Evolutionary conservation across 1,284 basidiomycete species (phyloP).

Genomic region (Stygiomarasmius scandens): DNA sequence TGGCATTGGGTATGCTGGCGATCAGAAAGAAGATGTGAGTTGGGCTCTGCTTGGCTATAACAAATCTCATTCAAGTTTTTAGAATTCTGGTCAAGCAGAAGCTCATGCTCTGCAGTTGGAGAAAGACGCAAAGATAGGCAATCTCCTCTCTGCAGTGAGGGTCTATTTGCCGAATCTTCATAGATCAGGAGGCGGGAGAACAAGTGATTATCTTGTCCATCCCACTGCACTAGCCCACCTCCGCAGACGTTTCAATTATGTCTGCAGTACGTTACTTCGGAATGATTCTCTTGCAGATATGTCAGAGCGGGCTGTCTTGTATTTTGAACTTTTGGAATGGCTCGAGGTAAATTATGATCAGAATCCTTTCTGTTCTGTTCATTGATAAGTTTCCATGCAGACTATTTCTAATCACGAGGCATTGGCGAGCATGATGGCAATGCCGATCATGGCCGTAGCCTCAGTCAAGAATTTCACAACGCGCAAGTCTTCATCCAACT

Average conservation of each 20-base stretch:
- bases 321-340: constrained; percentile 89
- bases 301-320: constrained; percentile 85
- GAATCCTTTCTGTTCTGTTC: background rate
- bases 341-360: constrained; percentile 62
- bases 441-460: constrained; percentile 87
- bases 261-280: constrained; percentile 80
- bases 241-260: constrained; percentile 83
- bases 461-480: constrained; percentile 66
- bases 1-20: constrained; percentile 85
- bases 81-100: constrained; percentile 80
- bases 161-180: constrained; percentile 80
- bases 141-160: constrained; percentile 69
- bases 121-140: constrained; percentile 74
- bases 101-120: constrained; percentile 70
- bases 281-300: constrained; percentile 93
- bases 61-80: background rate
- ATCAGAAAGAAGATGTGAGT: constrained; percentile 79
- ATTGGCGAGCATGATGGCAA: constrained; percentile 91
- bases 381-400: constrained; percentile 36
- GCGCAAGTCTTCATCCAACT: constrained; percentile 30
- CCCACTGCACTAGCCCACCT: constrained; percentile 89
- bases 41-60: background rate
- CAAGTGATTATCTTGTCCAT: constrained; percentile 87
- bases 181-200: constrained; percentile 68
- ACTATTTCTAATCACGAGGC: constrained; percentile 90